Base-by-base conservation (phyloP, 805 yeast genomes). In the Cyberlindnera japonica region DNA sequence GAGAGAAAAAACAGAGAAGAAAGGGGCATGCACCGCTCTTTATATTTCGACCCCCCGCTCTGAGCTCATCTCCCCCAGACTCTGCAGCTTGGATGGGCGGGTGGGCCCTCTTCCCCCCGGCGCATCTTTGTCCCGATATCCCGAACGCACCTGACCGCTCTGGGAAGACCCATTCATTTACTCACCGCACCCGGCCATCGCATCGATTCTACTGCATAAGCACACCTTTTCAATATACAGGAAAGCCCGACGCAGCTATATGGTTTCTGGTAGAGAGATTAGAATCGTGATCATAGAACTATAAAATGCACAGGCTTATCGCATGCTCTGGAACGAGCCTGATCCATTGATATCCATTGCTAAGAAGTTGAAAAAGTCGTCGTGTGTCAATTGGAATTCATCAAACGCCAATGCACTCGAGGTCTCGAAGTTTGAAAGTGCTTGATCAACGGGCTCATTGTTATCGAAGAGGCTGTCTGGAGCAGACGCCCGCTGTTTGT, bases 311-410 rank as follows among this genome's bases (percentile, higher is more conserved):
- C n/a, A n/a, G n/a, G n/a, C n/a, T 38, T 29, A 41, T 33, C 39
- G 29, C 40, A 41, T 30, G 13, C 43, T 47, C 26, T 53, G 51
- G 35, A 49, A 52, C 0, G 48, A 41, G 0, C 55, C 54, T 3
- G 50, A 32, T 1, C 54, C 54, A 39, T 51, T 53, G 23, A 50
- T 47, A 34, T 51, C 55, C 45, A 53, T 48, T 3, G 58, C 59
- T 7, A 57, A 37, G 29, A 53, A 57, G 40, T 53, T 55, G 47
- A 61, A 58, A 38, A 61, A 53, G 29, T 59, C 63, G 28, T 59
- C 63, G 39, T 53, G 57, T 3, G 50, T 48, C 24, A 53, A 18
- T 28, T 53, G 55, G 41, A 53, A 51, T 40, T 51, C 56, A 17
- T 51, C 56, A 34, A 53, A 45, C 0, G 41, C 37, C 24, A 48